Conservation (phyloP, 192 early-diverging fungal species). For the Linnemannia hyalina region DNA sequence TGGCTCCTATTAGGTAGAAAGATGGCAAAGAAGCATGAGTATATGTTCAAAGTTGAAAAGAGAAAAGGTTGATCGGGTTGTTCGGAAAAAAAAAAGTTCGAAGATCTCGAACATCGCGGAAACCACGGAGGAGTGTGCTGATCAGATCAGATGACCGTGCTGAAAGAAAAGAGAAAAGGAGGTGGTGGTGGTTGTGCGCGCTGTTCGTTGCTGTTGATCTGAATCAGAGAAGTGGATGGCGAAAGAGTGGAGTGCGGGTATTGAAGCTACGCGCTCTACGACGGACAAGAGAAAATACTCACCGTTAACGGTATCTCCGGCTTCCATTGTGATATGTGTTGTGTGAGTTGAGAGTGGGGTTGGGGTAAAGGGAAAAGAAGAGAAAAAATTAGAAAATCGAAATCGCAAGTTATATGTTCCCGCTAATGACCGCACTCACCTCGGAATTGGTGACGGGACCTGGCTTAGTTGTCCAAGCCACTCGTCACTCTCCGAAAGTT, state of each 20-base stretch:
- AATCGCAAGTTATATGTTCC: background rate
- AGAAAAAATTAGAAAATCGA: background rate
- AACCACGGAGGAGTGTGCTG: background rate
- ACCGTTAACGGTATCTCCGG: slow-evolving; percentile 24
- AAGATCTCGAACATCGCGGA: background rate
- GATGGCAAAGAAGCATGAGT: background rate
- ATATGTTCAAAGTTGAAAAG: background rate
- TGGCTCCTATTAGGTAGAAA: slow-evolving; percentile 41
- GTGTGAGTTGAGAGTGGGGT: slow-evolving; percentile 16
- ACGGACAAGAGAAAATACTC: background rate
- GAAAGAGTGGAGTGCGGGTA: background rate
- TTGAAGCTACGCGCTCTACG: background rate
- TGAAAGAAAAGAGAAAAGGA: background rate
- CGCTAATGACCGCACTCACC: background rate
- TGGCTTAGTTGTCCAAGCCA: background rate
- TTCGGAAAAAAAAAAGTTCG: background rate
- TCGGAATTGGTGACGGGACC: slow-evolving; percentile 5
- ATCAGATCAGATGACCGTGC: background rate
- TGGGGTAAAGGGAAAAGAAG: background rate
- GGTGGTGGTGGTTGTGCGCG: background rate
- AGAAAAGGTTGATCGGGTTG: background rate
- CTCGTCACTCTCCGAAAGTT: slow-evolving; percentile 6
- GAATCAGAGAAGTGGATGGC: background rate
- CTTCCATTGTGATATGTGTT: slow-evolving; percentile 15
- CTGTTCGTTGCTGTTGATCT: background rate